Evolutionary conservation across 768 basidiomycete genomes (phyloP).

Genomic region (Lactifluus hygrophoroides): DNA sequence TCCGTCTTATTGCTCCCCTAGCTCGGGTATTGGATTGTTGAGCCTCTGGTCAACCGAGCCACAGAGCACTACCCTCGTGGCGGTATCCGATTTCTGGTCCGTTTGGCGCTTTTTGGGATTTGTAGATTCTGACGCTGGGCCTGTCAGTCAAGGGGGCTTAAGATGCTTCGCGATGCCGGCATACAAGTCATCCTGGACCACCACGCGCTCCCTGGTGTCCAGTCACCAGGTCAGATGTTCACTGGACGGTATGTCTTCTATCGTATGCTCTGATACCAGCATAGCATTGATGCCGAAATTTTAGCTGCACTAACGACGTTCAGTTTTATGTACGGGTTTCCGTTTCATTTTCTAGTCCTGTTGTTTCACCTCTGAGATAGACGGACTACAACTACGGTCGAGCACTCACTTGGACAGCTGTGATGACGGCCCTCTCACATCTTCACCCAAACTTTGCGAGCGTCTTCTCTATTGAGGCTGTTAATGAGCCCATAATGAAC

Average conservation of each 20-base stretch:
- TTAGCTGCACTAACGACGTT: slow-evolving; percentile 56
- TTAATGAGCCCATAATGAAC: slow-evolving; percentile 74
- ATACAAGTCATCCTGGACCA: slow-evolving; percentile 63
- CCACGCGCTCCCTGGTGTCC: slow-evolving; percentile 65
- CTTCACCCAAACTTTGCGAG: slow-evolving; percentile 55
- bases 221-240: slow-evolving; percentile 52
- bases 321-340: slow-evolving; percentile 57
- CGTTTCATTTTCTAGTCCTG: background rate
- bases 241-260: slow-evolving; percentile 46
- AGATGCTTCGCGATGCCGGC: slow-evolving; percentile 49
- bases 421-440: slow-evolving; percentile 68
- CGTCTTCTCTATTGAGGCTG: slow-evolving; percentile 65
- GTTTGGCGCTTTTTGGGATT: background rate
- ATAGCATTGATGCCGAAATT: background rate
- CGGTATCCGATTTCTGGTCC: slow-evolving; percentile 55
- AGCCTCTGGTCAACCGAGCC: slow-evolving; percentile 53
- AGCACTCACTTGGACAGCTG: slow-evolving; percentile 72
- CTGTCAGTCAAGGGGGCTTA: slow-evolving; percentile 51
- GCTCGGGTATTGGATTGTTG: slow-evolving; percentile 81
- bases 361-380: slow-evolving; percentile 29
- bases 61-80: slow-evolving; percentile 62
- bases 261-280: background rate
- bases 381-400: slow-evolving; percentile 66
- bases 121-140: background rate
- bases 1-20: slow-evolving; percentile 22